A percentile compares a stretch with the other conserved stretches of the same genome.
Evolutionary conservation across 805 yeast species (phyloP).

Genomic region (Metschnikowia bowlesiae): DNA sequence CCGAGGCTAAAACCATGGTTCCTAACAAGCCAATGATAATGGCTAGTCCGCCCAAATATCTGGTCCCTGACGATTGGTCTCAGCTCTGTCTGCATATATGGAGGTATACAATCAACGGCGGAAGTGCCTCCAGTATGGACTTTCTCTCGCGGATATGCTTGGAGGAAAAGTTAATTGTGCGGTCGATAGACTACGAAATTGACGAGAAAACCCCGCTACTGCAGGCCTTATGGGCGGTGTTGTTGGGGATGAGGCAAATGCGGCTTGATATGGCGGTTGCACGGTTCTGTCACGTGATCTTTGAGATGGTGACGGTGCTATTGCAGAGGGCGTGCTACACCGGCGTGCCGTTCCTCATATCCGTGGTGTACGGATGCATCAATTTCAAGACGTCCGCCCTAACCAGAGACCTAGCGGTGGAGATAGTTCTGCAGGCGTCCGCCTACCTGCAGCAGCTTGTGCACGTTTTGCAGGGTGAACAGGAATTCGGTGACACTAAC

Average conservation of each 20-base stretch:
- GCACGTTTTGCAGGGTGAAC: slow-evolving; percentile 18
- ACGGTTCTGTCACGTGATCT: slow-evolving; percentile 29
- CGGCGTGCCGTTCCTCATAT: slow-evolving; percentile 56
- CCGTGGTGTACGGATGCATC: slow-evolving; percentile 52
- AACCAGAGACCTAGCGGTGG: slow-evolving; percentile 25
- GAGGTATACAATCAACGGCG: slow-evolving; percentile 35
- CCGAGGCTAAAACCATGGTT: background rate
- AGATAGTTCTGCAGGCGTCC: slow-evolving; percentile 16
- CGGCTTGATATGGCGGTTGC: slow-evolving; percentile 48
- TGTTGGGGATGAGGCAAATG: slow-evolving; percentile 40
- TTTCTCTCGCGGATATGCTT: slow-evolving; percentile 31
- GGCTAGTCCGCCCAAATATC: slow-evolving; percentile 13
- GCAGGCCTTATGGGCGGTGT: slow-evolving; percentile 41
- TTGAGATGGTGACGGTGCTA: slow-evolving; percentile 23
- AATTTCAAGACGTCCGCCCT: slow-evolving; percentile 63
- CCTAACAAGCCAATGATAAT: background rate
- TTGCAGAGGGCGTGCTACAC: slow-evolving; percentile 24
- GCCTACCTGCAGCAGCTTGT: slow-evolving; percentile 18
- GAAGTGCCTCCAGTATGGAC: slow-evolving; percentile 27
- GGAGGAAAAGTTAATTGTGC: slow-evolving; percentile 8
- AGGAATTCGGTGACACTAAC: slow-evolving; percentile 17
- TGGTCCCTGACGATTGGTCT: slow-evolving; percentile 30
- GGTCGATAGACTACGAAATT: slow-evolving; percentile 20
- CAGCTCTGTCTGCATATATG: slow-evolving; percentile 33
- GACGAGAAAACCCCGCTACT: slow-evolving; percentile 29